Conservation (phyloP, 2,329 filamentous ascomycete genomes). For the Aspergillus tubingensis region DNA sequence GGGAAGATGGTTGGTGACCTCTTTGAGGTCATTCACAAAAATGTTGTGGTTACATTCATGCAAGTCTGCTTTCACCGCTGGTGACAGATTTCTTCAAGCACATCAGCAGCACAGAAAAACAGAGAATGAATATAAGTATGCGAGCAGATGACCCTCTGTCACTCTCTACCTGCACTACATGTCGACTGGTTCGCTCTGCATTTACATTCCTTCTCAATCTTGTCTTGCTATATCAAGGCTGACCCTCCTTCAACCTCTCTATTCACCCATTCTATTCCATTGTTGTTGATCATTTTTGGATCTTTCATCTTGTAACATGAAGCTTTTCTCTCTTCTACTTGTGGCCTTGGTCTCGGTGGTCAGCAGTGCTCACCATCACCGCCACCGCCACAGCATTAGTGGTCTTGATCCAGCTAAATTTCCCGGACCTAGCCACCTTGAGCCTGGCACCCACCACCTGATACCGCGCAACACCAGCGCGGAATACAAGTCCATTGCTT, state of each 20-base stretch:
- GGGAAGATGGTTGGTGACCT: not conserved
- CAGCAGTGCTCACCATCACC: not conserved
- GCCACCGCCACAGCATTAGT: no score
- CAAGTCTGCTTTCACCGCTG: not conserved
- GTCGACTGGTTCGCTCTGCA: not conserved
- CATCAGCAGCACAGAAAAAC: not conserved
- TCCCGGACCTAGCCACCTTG: no score
- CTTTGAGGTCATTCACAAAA: not conserved
- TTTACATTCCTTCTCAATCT: not conserved
- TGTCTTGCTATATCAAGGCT: not conserved
- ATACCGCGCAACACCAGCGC: not conserved
- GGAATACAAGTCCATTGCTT: conserved; percentile 38
- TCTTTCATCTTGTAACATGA: not conserved
- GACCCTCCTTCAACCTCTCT: not conserved
- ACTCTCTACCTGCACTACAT: not conserved
- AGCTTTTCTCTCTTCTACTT: not conserved
- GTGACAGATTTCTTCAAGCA: not conserved
- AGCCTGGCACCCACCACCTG: not conserved
- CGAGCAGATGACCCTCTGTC: not conserved
- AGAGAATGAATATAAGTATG: not conserved
- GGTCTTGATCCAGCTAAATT: no score
- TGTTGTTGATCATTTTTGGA: not conserved
- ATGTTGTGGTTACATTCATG: not conserved
- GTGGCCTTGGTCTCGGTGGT: not conserved
- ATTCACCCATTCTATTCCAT: not conserved